Percentiles rank a stretch among this genome's conserved stretches.
Conservation (phyloP, 75 land plant species). For the Cupressus sempervirens region DNA sequence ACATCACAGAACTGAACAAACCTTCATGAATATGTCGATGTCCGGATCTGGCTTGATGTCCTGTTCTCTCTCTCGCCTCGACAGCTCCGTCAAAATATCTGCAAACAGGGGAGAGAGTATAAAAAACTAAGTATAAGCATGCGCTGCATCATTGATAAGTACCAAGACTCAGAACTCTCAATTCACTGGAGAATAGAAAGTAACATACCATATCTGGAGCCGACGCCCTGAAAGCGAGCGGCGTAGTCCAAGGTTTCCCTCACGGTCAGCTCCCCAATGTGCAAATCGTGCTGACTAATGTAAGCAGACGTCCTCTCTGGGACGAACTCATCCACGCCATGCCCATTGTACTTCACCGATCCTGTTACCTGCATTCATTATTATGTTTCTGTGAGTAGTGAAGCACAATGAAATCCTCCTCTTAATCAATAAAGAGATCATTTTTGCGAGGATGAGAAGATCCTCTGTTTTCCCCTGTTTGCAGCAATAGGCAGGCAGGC, state of each 20-base stretch:
- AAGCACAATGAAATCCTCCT: too few species aligned
- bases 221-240: conserved; percentile 84
- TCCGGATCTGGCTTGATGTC: conserved; percentile 81
- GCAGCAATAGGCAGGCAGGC: too few species aligned
- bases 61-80: conserved; percentile 66
- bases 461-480: too few species aligned
- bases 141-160: too few species aligned
- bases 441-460: too few species aligned
- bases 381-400: neutral
- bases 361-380: conserved; percentile 17
- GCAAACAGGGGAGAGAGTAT: neutral
- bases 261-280: conserved; percentile 78
- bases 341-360: conserved; percentile 47
- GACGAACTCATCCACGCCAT: conserved; percentile 57
- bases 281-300: conserved; percentile 74
- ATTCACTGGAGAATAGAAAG: too few species aligned
- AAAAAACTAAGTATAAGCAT: too few species aligned
- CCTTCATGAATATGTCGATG: conserved; percentile 90
- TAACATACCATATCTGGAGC: conserved; percentile 58
- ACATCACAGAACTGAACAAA: neutral
- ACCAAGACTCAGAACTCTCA: too few species aligned
- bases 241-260: conserved; percentile 78
- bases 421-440: too few species aligned
- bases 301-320: conserved; percentile 82
- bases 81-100: conserved; percentile 82